Evolutionary conservation across 768 basidiomycete genomes (phyloP), one percentile per base, ranked within the genome.

Genomic region (Cystobasidiopsis lactophilus): DNA sequence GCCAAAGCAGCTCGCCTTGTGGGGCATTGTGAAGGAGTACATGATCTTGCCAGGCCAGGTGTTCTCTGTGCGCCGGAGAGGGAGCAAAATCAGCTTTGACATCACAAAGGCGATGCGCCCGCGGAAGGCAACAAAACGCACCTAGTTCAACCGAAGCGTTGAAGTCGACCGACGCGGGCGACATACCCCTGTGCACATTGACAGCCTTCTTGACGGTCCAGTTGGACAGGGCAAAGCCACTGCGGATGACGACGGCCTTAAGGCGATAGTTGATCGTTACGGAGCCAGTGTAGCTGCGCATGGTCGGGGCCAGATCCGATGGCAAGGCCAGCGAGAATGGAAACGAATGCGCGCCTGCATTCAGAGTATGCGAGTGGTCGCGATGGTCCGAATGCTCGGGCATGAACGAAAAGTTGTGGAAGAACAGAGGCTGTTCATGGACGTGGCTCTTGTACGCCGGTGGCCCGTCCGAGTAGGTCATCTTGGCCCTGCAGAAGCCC

Each of bases 1-100:
- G 9, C 23, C 14, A 26, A 7, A 13, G 41, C 21, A 23, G 31
- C 48, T 38, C 38, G 52, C 54, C 64, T 89, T 91, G 72, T 91
- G 86, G 0, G 89, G 89, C 30, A 96, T 67, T 70, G 86, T 82
- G 63, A 69, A 60, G 4, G 81, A 79, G 66, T 91, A 95, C 88
- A 89, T 91, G 29, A 63, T 70, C 69, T 95, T 96, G 21, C 80
- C 81, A 0, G 91, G 88, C 91, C 91, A 96, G 16, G 86, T 88
- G 66, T 89, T 93, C 67, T 93, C 84, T 58, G 85, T 79, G 5
- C 2, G 30, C 16, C 23, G 37, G 27, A 18, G 23, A 13, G 23
- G 13, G 21, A 0, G 0, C 1, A n/a, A n/a, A n/a, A n/a, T n/a
- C n/a, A n/a, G n/a, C n/a, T n/a, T n/a, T n/a, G n/a, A n/a, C n/a